Percentiles rank a stretch among this genome's conserved stretches.
phyloP scores from a whole-genome alignment of 306 rosid species.

The Trifolium repens region DNA sequence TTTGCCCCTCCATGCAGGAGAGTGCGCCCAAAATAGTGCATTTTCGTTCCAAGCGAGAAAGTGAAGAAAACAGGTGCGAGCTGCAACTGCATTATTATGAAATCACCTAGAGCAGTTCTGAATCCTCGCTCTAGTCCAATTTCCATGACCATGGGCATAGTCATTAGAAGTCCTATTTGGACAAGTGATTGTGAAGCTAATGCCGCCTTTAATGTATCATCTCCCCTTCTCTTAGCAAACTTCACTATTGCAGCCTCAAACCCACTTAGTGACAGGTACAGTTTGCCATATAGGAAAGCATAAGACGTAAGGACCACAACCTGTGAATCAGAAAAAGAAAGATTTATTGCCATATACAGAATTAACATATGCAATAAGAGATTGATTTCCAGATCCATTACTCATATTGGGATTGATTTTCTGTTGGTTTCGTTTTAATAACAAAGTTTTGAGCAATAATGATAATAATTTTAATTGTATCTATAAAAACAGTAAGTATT shows the following conservation, averaged over 20 bases:
- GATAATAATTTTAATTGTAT: conserved; percentile 8
- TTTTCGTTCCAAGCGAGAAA: conserved; percentile 88
- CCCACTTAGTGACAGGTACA: conserved; percentile 93
- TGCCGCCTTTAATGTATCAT: conserved; percentile 65
- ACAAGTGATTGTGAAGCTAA: conserved; percentile 86
- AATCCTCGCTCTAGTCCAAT: conserved; percentile 97
- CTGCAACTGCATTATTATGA: conserved; percentile 90
- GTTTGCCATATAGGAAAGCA: conserved; percentile 81
- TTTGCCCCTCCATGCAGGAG: conserved; percentile 94
- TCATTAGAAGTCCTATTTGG: conserved; percentile 83
- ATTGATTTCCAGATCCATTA: conserved; percentile 22
- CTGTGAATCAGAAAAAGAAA: conserved; percentile 54
- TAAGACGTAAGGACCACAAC: conserved; percentile 77
- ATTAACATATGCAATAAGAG: conserved; percentile 11
- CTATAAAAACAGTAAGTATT: conserved; percentile 25
- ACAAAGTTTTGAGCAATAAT: conserved; percentile 4
- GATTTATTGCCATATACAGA: conserved; percentile 34
- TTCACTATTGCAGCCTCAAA: conserved; percentile 73
- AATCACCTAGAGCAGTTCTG: conserved; percentile 81
- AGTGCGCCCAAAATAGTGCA: conserved; percentile 92
- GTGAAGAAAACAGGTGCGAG: conserved; percentile 97
- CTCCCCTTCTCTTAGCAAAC: conserved; percentile 69
- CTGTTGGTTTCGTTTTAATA: conserved; percentile 23
- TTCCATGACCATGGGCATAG: conserved; percentile 98
- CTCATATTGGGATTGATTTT: conserved; percentile 22